Evolutionary conservation across 2,329 filamentous ascomycete genomes (phyloP).

Genomic region (Nothophoma quercina): DNA sequence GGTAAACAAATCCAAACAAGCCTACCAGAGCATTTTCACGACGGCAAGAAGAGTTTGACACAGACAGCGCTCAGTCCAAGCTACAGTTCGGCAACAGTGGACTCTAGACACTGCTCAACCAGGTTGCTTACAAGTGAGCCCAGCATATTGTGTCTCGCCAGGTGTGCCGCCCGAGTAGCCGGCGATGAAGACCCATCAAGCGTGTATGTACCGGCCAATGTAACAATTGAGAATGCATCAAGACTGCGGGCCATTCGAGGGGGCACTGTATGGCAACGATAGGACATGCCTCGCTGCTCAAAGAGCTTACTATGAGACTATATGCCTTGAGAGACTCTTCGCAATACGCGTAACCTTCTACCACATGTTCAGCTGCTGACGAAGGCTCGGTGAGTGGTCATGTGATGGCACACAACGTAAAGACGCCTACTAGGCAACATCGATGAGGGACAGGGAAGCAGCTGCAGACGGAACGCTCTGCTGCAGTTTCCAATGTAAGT

Average conservation of each 20-base stretch:
- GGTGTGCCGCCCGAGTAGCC: neutral
- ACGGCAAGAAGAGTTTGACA: neutral
- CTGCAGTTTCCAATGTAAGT: neutral
- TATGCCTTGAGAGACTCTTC: neutral
- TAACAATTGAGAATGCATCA: neutral
- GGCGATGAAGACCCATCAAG: neutral
- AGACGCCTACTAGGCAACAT: neutral
- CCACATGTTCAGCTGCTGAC: neutral
- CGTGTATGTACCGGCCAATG: neutral
- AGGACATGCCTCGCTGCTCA: neutral
- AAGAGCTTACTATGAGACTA: neutral
- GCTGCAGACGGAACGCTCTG: neutral
- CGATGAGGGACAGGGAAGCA: neutral
- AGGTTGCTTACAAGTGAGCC: neutral
- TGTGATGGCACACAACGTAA: neutral
- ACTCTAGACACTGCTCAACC: neutral
- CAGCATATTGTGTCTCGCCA: neutral
- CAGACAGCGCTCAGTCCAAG: neutral
- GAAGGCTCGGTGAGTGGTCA: neutral
- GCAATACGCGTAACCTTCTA: neutral
- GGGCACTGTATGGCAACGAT: neutral
- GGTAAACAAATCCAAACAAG: neutral
- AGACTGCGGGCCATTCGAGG: neutral
- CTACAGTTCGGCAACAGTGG: neutral
- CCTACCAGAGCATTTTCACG: too few relatives aligned